Evolutionary conservation across 1,284 basidiomycete genomes (phyloP), one percentile per base, ranked within the genome.

Genomic region (Termitomyces sp.): DNA sequence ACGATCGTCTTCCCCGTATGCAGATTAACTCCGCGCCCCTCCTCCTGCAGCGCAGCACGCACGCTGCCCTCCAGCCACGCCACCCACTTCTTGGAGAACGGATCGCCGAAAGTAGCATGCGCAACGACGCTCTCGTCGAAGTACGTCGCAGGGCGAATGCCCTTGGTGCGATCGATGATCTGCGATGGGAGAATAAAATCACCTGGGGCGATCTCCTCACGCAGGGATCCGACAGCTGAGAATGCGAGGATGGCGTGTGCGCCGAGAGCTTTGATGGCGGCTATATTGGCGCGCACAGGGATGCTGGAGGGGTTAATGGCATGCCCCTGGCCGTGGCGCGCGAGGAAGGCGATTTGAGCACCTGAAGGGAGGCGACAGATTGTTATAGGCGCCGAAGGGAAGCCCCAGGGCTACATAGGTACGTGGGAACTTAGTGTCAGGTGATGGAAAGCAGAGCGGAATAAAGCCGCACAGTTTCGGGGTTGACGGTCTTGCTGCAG

Each of bases 121-220:
- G 91, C 93, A 52, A 98, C 95, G 56, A 97, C 80, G 52, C 81
- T 84, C 57, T 93, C 84, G 8, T 41, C 47, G 68, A 99, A 99
- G 76, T 92, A 99, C 28, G 84, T 90, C 9, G 86, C 79, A 0
- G 88, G 84, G 30, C 95, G 81, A 42, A 97, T 75, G 11, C 93
- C 92, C 72, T 97, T 98, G 18, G 96, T 98, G 47, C 96, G 83
- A 71, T 99, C 95, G 67, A 99, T 97, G 72, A 98, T 92, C 70
- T 98, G 95, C 49, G 81, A 78, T 0, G 96, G 95, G 43, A 99
- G 82, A 49, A 86, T 78, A 68, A 98, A 94, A 62, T 95, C 86
- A 39, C 93, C 91, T 0, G 92, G 92, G n/a, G 81, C 70, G 65
- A 98, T 93, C 63, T 97, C 93, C 70, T 99, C 96, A 42, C 93